Conservation (phyloP, 352 stramenopile genomes). For the Thalassiosira allenii region DNA sequence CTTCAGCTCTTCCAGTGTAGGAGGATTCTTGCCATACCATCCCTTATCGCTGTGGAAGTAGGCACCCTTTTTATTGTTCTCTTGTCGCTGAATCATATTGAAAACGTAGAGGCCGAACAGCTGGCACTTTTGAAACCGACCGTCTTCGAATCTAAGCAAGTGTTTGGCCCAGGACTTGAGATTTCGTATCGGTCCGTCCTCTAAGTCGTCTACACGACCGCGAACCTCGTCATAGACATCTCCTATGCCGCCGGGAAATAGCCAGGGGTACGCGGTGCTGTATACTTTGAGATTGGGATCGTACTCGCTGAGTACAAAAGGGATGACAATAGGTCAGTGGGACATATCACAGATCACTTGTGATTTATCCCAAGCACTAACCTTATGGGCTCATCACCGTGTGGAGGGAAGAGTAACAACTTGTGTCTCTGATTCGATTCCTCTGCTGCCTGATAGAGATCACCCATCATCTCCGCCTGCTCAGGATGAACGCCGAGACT, state of each 20-base stretch:
- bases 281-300: conserved; percentile 23
- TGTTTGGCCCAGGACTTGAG: conserved; percentile 54
- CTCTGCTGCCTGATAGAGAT: conserved; percentile 3
- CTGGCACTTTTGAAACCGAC: conserved; percentile 36
- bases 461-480: conserved; percentile 4
- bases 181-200: neutral
- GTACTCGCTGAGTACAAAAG: conserved; percentile 37
- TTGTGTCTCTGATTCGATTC: conserved; percentile 10
- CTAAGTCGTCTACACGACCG: conserved; percentile 12
- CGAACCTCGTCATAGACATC: conserved; percentile 39
- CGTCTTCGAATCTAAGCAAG: conserved; percentile 40
- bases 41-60: conserved; percentile 33
- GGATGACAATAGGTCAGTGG: no score
- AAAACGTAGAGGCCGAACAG: conserved; percentile 36
- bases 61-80: conserved; percentile 33
- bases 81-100: conserved; percentile 33
- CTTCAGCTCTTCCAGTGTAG: conserved; percentile 35
- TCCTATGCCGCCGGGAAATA: conserved; percentile 42
- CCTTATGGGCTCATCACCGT: conserved; percentile 14
- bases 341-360: neutral
- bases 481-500: neutral
- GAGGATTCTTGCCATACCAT: conserved; percentile 22
- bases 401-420: conserved; percentile 23
- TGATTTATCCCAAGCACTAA: no score
- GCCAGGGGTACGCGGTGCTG: conserved; percentile 29